Percentiles rank a stretch among this genome's conserved stretches.
Evolutionary conservation across 1,284 basidiomycete genomes (phyloP).

Genomic region (Lentinula novae-zelandiae): DNA sequence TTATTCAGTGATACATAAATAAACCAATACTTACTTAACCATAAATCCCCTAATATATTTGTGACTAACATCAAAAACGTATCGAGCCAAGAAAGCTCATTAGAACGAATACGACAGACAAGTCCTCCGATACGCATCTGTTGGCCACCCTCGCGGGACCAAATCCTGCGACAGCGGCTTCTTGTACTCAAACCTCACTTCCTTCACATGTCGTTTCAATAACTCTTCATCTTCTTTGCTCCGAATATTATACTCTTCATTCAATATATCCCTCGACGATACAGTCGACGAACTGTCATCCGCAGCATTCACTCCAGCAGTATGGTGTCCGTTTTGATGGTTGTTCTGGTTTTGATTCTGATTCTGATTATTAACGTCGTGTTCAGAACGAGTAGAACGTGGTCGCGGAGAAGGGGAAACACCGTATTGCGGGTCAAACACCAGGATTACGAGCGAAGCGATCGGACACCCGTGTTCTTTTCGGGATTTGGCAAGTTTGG

Average conservation of each 20-base stretch:
- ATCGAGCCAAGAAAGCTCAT: background rate
- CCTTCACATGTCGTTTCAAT: conserved; percentile 4
- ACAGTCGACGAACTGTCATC: background rate
- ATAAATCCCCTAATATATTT: background rate
- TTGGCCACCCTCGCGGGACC: conserved; percentile 8
- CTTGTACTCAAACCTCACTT: conserved; percentile 11
- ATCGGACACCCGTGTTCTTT: conserved; percentile 7
- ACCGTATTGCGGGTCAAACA: conserved; percentile 7
- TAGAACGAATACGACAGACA: conserved; percentile 3
- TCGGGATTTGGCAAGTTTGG: conserved; percentile 5
- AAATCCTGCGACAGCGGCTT: conserved; percentile 9
- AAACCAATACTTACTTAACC: background rate
- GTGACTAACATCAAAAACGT: background rate
- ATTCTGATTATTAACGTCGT: background rate
- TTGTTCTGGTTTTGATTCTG: background rate
- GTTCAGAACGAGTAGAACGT: background rate
- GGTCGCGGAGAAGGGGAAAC: background rate
- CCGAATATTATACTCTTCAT: conserved; percentile 9
- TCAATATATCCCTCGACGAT: conserved; percentile 1
- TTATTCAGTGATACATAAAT: background rate
- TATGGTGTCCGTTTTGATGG: background rate
- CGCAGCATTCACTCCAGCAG: background rate
- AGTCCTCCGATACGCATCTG: conserved; percentile 8
- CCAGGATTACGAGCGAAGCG: conserved; percentile 1
- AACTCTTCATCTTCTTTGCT: conserved; percentile 8